Conservation (phyloP, 2,329 filamentous ascomycete species). For the Ascochyta pisi region DNA sequence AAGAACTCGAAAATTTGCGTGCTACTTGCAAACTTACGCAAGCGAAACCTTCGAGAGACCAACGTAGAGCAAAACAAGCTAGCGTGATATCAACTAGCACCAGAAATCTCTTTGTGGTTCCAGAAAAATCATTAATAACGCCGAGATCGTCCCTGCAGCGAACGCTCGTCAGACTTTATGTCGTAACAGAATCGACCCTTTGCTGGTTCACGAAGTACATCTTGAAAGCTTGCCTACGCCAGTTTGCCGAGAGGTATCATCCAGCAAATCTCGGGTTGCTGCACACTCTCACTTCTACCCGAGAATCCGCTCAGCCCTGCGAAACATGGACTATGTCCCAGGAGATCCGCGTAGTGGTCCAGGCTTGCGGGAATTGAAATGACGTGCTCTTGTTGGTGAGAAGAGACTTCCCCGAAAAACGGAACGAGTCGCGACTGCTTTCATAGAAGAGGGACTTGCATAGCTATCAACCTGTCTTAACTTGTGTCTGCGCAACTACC, state of each 20-base stretch:
- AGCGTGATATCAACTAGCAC: not conserved
- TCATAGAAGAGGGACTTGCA: slow-evolving; percentile 15
- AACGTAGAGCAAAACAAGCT: not conserved
- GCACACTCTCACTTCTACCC: not conserved
- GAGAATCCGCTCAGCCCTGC: slow-evolving; percentile 2
- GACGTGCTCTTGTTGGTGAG: slow-evolving; percentile 28
- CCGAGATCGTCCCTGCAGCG: not conserved
- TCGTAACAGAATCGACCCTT: not conserved
- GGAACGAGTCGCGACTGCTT: not conserved
- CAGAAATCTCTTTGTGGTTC: slow-evolving; percentile 1
- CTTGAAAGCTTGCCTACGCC: not conserved
- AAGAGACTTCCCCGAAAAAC: slow-evolving; percentile 20
- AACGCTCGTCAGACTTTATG: not conserved
- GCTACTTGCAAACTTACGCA: not conserved
- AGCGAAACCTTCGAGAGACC: not conserved
- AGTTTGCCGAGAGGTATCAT: not conserved
- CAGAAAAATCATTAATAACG: not conserved
- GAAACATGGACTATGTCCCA: not conserved
- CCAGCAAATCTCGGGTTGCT: not conserved
- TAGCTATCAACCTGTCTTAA: not conserved
- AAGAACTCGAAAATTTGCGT: not conserved
- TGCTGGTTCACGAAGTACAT: not conserved
- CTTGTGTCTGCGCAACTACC: not conserved
- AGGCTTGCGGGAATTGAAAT: slow-evolving; percentile 21
- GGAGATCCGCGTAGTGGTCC: slow-evolving; percentile 14